phyloP scores from a whole-genome alignment of 495 filamentous ascomycete species.

The Penicillium arizonense region DNA sequence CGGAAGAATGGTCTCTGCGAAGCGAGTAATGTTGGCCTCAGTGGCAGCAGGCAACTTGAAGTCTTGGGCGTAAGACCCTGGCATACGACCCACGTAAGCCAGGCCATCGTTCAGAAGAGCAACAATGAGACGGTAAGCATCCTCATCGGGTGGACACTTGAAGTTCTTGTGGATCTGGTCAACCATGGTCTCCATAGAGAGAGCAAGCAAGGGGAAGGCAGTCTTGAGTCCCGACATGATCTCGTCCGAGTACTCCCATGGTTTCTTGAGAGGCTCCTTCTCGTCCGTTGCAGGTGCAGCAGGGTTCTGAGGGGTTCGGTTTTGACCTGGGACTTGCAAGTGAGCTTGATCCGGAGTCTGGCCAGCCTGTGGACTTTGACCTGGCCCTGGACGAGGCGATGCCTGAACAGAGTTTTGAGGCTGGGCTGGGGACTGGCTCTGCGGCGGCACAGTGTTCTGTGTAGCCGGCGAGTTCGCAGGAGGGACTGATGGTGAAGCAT shows the following conservation, averaged over 20 bases:
- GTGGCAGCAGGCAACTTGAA: conserved; percentile 87
- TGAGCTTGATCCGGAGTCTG: conserved; percentile 25
- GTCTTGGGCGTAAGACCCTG: conserved; percentile 80
- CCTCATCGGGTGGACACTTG: conserved; percentile 97
- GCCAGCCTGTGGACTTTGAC: conserved; percentile 28
- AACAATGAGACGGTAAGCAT: conserved; percentile 96
- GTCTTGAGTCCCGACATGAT: conserved; percentile 93
- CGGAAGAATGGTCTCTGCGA: conserved; percentile 93
- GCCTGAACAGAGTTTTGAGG: conserved; percentile 25
- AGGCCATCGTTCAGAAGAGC: conserved; percentile 93
- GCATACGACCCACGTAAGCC: conserved; percentile 81
- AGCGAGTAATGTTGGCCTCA: conserved; percentile 92
- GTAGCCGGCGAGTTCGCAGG: conserved; percentile 32
- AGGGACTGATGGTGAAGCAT: conserved; percentile 31
- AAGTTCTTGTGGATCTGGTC: conserved; percentile 98
- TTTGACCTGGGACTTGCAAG: conserved; percentile 44
- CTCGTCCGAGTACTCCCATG: conserved; percentile 96
- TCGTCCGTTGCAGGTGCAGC: conserved; percentile 22
- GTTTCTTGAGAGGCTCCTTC: conserved; percentile 61
- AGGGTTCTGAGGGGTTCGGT: conserved; percentile 27
- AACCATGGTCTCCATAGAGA: conserved; percentile 99
- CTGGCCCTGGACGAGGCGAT: conserved; percentile 21
- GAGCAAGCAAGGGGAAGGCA: conserved; percentile 88
- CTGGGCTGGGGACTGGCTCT: conserved; percentile 27
- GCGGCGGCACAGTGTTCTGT: conserved; percentile 30